A percentile compares a stretch with the other conserved stretches of the same genome.
These are phyloP conservation scores for Penicillium oxalicum DNA, from an alignment of 2,329 filamentous ascomycete species.

Conservation along the genomic window DNA sequence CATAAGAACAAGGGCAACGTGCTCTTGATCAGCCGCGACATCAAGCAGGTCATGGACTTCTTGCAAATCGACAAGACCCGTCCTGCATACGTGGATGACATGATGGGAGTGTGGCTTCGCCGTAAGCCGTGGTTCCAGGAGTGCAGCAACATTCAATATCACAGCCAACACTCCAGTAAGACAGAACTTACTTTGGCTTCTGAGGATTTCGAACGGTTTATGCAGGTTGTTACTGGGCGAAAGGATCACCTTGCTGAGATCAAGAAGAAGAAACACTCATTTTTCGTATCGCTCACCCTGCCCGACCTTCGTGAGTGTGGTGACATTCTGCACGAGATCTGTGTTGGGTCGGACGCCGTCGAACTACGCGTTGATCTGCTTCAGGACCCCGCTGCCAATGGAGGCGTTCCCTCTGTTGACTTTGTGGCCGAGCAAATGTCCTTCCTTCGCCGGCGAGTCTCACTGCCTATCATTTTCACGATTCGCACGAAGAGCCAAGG, in stretches of 20 bases:
- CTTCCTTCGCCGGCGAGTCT: conserved; percentile 64
- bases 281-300: conserved; percentile 87
- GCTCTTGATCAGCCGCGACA: conserved; percentile 79
- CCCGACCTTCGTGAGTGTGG: conserved; percentile 63
- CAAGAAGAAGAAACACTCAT: conserved; percentile 65
- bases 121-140: conserved; percentile 84
- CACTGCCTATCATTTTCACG: conserved; percentile 85
- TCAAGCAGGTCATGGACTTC: conserved; percentile 81
- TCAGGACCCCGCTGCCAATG: conserved; percentile 58
- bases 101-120: conserved; percentile 82
- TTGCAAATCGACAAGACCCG: conserved; percentile 81
- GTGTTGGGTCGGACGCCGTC: conserved; percentile 84
- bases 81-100: conserved; percentile 87
- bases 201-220: conserved; percentile 67
- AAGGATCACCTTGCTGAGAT: conserved; percentile 50
- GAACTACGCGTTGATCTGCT: conserved; percentile 91
- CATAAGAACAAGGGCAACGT: conserved; percentile 74
- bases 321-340: conserved; percentile 62
- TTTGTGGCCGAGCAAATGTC: conserved; percentile 79
- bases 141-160: conserved; percentile 92
- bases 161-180: conserved; percentile 62
- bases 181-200: conserved; percentile 49
- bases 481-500: conserved; percentile 80
- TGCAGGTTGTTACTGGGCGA: conserved; percentile 62
- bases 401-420: conserved; percentile 59